Evolutionary conservation across 495 filamentous ascomycete genomes (phyloP).

Genomic region (Hypoxylon fragiforme): DNA sequence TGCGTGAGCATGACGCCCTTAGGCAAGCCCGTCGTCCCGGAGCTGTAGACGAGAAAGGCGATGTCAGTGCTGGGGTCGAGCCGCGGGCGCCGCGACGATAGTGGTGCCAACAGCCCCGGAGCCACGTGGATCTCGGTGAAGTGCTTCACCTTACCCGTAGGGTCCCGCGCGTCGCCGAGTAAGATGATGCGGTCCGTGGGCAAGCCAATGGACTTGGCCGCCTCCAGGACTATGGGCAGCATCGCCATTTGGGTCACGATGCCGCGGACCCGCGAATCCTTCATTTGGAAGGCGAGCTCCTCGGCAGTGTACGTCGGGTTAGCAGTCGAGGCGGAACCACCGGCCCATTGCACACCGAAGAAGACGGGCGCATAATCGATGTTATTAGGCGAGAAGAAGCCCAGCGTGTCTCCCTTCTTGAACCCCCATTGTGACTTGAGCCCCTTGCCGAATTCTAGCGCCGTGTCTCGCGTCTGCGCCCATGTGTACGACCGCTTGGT

Average conservation of each 20-base stretch:
- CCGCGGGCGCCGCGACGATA: conserved; percentile 40
- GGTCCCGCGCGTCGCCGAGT: conserved; percentile 73
- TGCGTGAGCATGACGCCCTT: conserved; percentile 94
- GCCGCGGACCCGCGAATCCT: conserved; percentile 75
- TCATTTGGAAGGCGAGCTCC: conserved; percentile 86
- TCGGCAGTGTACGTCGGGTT: conserved; percentile 87
- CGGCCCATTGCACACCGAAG: conserved; percentile 84
- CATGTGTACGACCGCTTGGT: conserved; percentile 76
- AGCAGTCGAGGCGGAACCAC: conserved; percentile 77
- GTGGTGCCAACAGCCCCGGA: conserved; percentile 51
- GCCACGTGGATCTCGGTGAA: conserved; percentile 69
- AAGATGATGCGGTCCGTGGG: conserved; percentile 69
- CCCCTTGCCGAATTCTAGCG: conserved; percentile 77
- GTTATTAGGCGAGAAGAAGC: conserved; percentile 71
- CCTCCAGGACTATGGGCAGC: conserved; percentile 63
- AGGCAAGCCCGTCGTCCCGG: conserved; percentile 88
- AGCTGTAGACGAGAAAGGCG: conserved; percentile 77
- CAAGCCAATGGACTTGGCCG: conserved; percentile 70
- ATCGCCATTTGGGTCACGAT: conserved; percentile 69
- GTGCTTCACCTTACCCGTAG: conserved; percentile 64
- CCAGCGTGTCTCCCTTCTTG: conserved; percentile 78
- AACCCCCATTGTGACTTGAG: conserved; percentile 72
- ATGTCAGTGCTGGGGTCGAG: conserved; percentile 60
- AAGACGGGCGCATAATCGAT: conserved; percentile 72
- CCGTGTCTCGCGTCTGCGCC: conserved; percentile 57